Evolutionary conservation across 2,329 filamentous ascomycete genomes (phyloP), one percentile per base, ranked within the genome.

Genomic region (Exophiala spinifera): DNA sequence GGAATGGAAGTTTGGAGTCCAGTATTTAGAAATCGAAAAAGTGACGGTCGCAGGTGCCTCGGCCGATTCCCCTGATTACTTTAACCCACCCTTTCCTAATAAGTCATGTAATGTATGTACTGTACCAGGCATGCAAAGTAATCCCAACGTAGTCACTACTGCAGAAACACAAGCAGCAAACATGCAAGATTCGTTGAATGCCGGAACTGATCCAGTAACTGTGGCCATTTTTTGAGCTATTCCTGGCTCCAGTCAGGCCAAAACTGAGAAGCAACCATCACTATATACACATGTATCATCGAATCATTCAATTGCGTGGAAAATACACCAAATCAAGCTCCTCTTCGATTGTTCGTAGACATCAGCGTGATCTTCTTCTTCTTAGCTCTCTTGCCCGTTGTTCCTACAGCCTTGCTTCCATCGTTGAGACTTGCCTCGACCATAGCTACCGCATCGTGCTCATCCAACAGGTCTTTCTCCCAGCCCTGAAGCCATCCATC

Each of bases 401-500:
- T 20, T 46, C 51, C 34, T 49, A 51, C 43, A 25, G 64, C 53
- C 64, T 65, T 28, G 52, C 64, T 53, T 48, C 61, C 59, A 49
- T 56, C 63, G 37, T 59, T 55, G 46, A 54, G 66, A 49, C 66
- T 64, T 23, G 65, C 67, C 54, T 77, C 74, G 5, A 77, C 74
- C 53, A 78, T 75, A 3, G 77, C 77, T 13, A 81, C 70, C 44
- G 81, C 70, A 49, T 81, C 76, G 46, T 82, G 76, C 51, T 90
- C 86, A 1, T 82, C 79, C 13, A 84, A 76, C 14, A 95, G 68
- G 53, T 96, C 83, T 53, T 87, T 85, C 65, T 95, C 89, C 86
- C 86, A 89, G 1, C 86, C 89, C 63, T 88, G 85, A 14, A 92
- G 75, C 91, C 91, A 96, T 0, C 91, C 92, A 67, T 96, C 91